phyloP scores from a whole-genome alignment of 139 green algal species.

The Pycnococcus provasolii region DNA sequence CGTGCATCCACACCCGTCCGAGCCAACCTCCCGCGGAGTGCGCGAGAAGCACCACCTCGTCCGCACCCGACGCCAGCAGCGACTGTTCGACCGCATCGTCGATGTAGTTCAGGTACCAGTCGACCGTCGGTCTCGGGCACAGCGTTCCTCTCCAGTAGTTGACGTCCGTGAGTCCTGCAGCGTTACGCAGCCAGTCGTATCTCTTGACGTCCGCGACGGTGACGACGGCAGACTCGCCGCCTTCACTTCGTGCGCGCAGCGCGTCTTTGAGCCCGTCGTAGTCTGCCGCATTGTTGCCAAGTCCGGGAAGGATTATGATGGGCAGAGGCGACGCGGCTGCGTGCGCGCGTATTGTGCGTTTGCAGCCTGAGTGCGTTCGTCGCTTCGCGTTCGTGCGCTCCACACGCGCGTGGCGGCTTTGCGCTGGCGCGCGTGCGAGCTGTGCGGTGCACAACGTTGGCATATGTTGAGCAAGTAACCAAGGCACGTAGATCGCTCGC shows the following conservation, averaged over 20 bases:
- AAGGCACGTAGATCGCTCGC: too few species aligned
- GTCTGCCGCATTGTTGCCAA: conserved; percentile 76
- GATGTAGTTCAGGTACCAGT: conserved; percentile 75
- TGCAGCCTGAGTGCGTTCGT: too few species aligned
- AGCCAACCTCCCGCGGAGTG: conserved; percentile 71
- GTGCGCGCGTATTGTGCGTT: too few species aligned
- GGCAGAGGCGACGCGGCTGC: neutral
- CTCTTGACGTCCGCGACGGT: conserved; percentile 44
- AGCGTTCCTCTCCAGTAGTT: conserved; percentile 84
- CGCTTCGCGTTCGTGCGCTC: too few species aligned
- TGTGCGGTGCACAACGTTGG: too few species aligned
- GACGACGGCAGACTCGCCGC: conserved; percentile 19
- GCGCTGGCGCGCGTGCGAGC: too few species aligned
- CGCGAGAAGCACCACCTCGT: conserved; percentile 61
- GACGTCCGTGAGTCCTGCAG: conserved; percentile 53
- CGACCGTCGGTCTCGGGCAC: conserved; percentile 72
- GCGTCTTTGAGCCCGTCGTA: conserved; percentile 46
- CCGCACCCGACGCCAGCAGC: conserved; percentile 39
- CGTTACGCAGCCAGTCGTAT: conserved; percentile 77
- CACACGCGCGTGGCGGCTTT: too few species aligned
- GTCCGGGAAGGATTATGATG: conserved; percentile 64
- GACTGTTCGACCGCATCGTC: conserved; percentile 45
- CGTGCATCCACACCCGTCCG: conserved; percentile 67
- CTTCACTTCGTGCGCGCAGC: conserved; percentile 31
- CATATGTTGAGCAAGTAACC: too few species aligned